phyloP scores from a whole-genome alignment of 1,284 basidiomycete species.

The Ustanciosporium gigantosporum region DNA sequence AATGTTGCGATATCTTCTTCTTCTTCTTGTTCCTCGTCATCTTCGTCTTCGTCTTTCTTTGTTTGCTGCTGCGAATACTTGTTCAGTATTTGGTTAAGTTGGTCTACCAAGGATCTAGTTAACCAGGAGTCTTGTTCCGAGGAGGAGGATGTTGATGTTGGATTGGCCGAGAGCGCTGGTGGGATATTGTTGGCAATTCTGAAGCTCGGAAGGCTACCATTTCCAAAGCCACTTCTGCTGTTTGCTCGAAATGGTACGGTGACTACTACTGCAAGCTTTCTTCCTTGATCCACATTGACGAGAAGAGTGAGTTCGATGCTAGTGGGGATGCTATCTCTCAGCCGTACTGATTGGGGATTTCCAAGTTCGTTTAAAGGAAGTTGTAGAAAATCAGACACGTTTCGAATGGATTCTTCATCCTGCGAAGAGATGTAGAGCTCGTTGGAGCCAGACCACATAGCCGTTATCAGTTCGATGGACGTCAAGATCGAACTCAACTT shows the following conservation, averaged over 20 bases:
- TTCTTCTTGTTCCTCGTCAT: constrained; percentile 3
- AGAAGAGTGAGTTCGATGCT: constrained; percentile 18
- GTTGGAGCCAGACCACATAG: constrained; percentile 42
- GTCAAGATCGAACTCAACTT: constrained; percentile 7
- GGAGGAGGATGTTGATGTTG: background rate
- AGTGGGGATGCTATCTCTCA: constrained; percentile 21
- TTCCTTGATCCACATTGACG: constrained; percentile 2
- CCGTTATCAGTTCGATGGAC: constrained; percentile 32
- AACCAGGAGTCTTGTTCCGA: background rate
- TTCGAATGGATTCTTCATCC: constrained; percentile 5
- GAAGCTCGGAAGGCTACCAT: too few relatives aligned
- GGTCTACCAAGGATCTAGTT: background rate
- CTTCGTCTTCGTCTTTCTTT: constrained; percentile 9
- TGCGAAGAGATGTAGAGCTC: constrained; percentile 8
- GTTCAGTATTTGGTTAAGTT: background rate
- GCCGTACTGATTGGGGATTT: background rate
- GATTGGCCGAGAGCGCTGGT: background rate
- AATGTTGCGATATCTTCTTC: constrained; percentile 7
- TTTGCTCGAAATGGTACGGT: background rate
- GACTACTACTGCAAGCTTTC: background rate
- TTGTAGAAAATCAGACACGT: constrained; percentile 22
- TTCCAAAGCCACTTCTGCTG: too few relatives aligned
- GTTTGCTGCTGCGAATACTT: too few relatives aligned
- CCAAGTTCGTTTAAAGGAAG: constrained; percentile 21
- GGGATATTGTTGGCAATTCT: too few relatives aligned